Evolutionary conservation across 345 rosid species (phyloP).

Genomic region (Syzygium jambos): DNA sequence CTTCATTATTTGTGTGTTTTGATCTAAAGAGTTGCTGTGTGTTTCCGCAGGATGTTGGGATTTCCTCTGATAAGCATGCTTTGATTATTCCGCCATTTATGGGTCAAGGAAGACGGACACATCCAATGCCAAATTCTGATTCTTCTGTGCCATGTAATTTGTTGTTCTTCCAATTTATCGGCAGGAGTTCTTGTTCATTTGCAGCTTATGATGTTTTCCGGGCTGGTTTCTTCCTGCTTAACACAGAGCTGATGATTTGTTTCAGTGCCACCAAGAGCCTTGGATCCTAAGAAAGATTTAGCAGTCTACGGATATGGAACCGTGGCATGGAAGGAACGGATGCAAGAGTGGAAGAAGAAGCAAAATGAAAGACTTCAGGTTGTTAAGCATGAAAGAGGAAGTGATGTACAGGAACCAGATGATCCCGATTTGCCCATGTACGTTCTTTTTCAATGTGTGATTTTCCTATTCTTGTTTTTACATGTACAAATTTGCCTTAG

Average conservation of each 20-base stretch:
- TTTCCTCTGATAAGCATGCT: constrained; percentile 71
- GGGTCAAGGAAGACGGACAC: constrained; percentile 38
- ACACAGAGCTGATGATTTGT: background rate
- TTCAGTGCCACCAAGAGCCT: constrained; percentile 70
- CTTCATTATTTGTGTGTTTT: background rate
- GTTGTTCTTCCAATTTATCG: constrained; percentile 1
- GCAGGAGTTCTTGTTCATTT: background rate
- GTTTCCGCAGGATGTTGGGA: constrained; percentile 46
- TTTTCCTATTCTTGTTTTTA: background rate
- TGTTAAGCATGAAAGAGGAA: constrained; percentile 49
- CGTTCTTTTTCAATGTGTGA: background rate
- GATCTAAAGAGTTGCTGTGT: background rate
- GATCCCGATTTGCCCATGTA: constrained; percentile 78
- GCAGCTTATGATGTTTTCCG: background rate
- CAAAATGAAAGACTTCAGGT: constrained; percentile 60
- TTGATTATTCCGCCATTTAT: constrained; percentile 65
- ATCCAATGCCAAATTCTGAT: constrained; percentile 47
- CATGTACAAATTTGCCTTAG: background rate
- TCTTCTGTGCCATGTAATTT: constrained; percentile 41
- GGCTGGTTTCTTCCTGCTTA: background rate
- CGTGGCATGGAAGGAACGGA: constrained; percentile 87
- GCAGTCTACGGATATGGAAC: constrained; percentile 89
- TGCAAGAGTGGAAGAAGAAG: constrained; percentile 85
- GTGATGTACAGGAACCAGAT: constrained; percentile 34
- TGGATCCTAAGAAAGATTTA: constrained; percentile 82